Evolutionary conservation across 1,284 basidiomycete species (phyloP).

Genomic region (Ustilago esculenta): DNA sequence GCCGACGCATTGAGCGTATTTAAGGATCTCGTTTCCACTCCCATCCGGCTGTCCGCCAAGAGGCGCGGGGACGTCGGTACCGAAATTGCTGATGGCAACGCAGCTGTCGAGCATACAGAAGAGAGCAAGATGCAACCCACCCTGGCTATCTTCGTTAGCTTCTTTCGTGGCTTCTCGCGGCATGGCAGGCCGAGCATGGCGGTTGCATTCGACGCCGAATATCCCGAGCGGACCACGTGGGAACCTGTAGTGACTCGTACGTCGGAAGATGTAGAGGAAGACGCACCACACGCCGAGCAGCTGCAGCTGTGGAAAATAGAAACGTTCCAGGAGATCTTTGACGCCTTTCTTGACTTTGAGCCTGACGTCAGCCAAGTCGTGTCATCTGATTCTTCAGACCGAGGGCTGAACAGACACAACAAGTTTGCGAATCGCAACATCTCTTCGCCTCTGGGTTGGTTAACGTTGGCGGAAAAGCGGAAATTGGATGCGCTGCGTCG

Average conservation of each 20-base stretch:
- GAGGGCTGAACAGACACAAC: neutral
- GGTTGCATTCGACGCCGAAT: conserved; percentile 4
- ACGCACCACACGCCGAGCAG: conserved; percentile 1
- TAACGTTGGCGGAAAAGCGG: conserved; percentile 21
- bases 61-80: neutral
- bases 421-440: conserved; percentile 5
- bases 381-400: neutral
- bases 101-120: neutral
- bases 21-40: conserved; percentile 42
- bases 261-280: neutral
- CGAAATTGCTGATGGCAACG: neutral
- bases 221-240: conserved; percentile 26
- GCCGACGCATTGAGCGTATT: conserved; percentile 34
- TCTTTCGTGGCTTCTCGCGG: conserved; percentile 38
- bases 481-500: conserved; percentile 14
- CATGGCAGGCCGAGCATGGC: conserved; percentile 15
- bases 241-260: neutral
- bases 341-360: conserved; percentile 25
- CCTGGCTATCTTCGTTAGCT: conserved; percentile 33
- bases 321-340: conserved; percentile 42
- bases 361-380: conserved; percentile 14
- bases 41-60: neutral
- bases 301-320: conserved; percentile 30
- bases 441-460: conserved; percentile 16
- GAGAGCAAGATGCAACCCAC: conserved; percentile 24